Percentiles rank a stretch among this genome's conserved stretches.
Conservation (phyloP, 2,329 filamentous ascomycete species). For the Stemphylium beticola region DNA sequence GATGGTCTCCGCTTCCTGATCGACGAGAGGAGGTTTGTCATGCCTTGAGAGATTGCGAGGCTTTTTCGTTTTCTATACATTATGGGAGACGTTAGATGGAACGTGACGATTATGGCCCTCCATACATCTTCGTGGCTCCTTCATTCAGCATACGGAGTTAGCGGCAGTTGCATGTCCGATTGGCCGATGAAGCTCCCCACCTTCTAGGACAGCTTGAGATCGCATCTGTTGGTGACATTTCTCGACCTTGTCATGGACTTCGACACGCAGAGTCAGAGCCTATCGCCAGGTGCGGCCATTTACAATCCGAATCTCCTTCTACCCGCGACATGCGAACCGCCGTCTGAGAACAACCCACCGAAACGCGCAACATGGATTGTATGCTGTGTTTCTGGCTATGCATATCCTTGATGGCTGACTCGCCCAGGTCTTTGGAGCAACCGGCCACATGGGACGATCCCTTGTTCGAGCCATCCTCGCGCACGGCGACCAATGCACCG, state of each 20-base stretch:
- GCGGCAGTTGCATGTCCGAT: conserved; percentile 36
- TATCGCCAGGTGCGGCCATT: conserved; percentile 45
- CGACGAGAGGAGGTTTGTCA: conserved; percentile 34
- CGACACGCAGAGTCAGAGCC: conserved; percentile 44
- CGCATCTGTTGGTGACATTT: conserved; percentile 14
- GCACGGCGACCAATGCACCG: conserved; percentile 82
- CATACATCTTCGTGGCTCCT: background rate
- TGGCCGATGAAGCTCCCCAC: conserved; percentile 35
- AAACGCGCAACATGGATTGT: conserved; percentile 90
- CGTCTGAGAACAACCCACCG: conserved; percentile 70
- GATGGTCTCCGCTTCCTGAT: conserved; percentile 37
- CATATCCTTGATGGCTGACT: background rate
- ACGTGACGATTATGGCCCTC: background rate
- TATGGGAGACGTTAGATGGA: background rate
- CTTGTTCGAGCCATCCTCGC: conserved; percentile 81
- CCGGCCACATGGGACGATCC: conserved; percentile 94
- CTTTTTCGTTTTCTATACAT: background rate
- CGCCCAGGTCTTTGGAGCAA: conserved; percentile 80
- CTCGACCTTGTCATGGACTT: conserved; percentile 40
- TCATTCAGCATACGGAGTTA: conserved; percentile 17
- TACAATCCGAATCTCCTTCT: conserved; percentile 62
- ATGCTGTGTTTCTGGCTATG: conserved; percentile 39
- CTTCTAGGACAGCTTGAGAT: conserved; percentile 23
- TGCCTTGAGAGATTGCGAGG: conserved; percentile 21
- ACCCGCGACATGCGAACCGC: conserved; percentile 85